Base-by-base conservation (phyloP, 2,329 filamentous ascomycete species). In the Ophiocordyceps unilateralis region DNA sequence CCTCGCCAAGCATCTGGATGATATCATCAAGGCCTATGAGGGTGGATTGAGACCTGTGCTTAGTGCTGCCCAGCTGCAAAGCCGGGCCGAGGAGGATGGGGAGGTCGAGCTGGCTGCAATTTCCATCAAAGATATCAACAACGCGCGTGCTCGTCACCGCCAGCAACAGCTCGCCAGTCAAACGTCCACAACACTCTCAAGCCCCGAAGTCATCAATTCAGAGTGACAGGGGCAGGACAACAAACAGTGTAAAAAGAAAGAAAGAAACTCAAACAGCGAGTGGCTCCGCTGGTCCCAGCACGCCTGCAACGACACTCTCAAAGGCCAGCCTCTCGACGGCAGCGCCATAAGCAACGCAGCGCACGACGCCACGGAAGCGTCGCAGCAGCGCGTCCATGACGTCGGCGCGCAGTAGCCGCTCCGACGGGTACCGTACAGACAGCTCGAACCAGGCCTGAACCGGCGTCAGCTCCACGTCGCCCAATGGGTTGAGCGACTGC, bases 371-470 rank as follows among this genome's bases (percentile, higher is more conserved):
- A 4, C 56, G 56, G 6, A 74, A 57, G 49, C 64, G 67, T 5
- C 53, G 46, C 51, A 62, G 59, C 41, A 73, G 54, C 22, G 43
- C 41, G 10, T 59, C 61, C 36, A 70, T 49, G 30, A 60, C 52
- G 20, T 50, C 51, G 0, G 43, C 44, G 39, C 59, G 51, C 42
- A 67, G 51, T n/a, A 70, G 55, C 15, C 58, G 43, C 11, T 49
- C 58, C n/a, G 56, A 47, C 20, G 64, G 62, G 48, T 65, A 70
- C 32, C 58, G 51, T 4, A 47, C 52, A 21, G 61, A 62, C 22
- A 73, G 60, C 58, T 73, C 69, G 52, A 73, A 74, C 69, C 69
- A 73, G 1, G 64, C 68, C 55, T 73, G 69, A 22, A 73, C 65
- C 15, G 70, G 69, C 23, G 69, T 64, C 34, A 72, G 51, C 51